Percentiles rank a stretch among this genome's conserved stretches.
phyloP scores from a whole-genome alignment of 176 grass and related monocot genomes.

The Oryza australiensis region DNA sequence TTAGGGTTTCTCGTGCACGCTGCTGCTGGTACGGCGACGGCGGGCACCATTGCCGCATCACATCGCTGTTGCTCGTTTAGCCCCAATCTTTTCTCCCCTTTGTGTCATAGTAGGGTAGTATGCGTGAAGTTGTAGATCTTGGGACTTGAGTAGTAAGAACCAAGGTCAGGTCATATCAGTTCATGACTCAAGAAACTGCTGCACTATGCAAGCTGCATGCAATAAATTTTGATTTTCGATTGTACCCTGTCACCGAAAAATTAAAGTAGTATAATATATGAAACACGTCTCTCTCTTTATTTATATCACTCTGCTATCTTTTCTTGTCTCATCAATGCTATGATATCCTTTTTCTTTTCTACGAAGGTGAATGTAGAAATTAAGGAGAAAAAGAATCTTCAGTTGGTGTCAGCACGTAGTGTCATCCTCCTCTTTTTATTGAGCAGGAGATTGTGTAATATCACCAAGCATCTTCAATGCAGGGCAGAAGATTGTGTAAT shows the following conservation, averaged over 20 bases:
- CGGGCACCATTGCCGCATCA: too few species aligned
- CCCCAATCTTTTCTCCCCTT: too few species aligned
- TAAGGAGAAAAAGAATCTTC: slow-evolving; percentile 25
- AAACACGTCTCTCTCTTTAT: slow-evolving; percentile 23
- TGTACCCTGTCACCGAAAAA: slow-evolving; percentile 15
- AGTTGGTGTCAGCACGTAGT: slow-evolving; percentile 7
- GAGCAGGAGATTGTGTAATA: slow-evolving; percentile 65
- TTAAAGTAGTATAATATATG: not conserved
- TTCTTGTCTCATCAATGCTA: slow-evolving; percentile 29
- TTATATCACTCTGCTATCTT: not conserved
- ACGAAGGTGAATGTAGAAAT: not conserved
- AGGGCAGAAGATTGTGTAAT: too few species aligned
- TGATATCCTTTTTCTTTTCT: slow-evolving; percentile 6
- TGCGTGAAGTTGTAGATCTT: too few species aligned
- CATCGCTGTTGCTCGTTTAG: too few species aligned
- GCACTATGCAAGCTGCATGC: not conserved
- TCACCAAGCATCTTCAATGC: slow-evolving; percentile 77
- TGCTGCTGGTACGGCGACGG: too few species aligned
- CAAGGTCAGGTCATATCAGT: slow-evolving; percentile 16
- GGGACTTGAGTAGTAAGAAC: not conserved
- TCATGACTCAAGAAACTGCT: not conserved
- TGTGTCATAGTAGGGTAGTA: too few species aligned
- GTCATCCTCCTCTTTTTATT: slow-evolving; percentile 20
- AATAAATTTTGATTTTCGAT: slow-evolving; percentile 32
- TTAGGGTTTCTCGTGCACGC: too few species aligned